phyloP scores from a whole-genome alignment of 2,329 filamentous ascomycete genomes.

The Acrodontium crateriforme region DNA sequence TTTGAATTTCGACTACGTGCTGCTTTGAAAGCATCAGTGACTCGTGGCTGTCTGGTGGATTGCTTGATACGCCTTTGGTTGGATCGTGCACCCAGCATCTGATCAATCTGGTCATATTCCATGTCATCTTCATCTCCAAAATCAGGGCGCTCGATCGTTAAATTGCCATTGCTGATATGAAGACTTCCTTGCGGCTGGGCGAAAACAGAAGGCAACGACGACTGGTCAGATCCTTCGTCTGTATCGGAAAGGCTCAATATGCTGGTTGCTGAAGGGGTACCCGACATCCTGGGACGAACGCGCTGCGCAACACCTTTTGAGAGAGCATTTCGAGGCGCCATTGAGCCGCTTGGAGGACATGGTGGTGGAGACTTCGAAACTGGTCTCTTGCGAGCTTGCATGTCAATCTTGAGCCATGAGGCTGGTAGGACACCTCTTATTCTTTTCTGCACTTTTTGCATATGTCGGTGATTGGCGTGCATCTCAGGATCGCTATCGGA shows the following conservation, averaged over 20 bases:
- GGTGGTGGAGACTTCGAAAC: conserved; percentile 2
- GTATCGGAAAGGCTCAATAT: conserved; percentile 23
- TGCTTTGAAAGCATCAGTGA: conserved; percentile 22
- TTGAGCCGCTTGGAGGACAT: conserved; percentile 1
- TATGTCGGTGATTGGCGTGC: conserved; percentile 18
- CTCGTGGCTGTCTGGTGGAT: conserved; percentile 24
- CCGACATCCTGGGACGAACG: conserved; percentile 1
- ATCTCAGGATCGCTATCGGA: too few species aligned
- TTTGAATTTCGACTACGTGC: background rate
- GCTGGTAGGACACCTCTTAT: conserved; percentile 37
- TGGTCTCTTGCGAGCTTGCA: conserved; percentile 15
- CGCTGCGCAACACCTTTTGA: conserved; percentile 18
- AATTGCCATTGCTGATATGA: conserved; percentile 3
- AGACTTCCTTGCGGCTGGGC: conserved; percentile 3
- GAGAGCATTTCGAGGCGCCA: too few species aligned
- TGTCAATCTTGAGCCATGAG: conserved; percentile 36
- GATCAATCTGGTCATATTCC: conserved; percentile 33
- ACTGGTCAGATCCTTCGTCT: conserved; percentile 12
- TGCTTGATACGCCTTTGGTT: conserved; percentile 6
- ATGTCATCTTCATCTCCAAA: conserved; percentile 24
- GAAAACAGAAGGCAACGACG: background rate
- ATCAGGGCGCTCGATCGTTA: conserved; percentile 1
- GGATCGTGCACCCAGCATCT: conserved; percentile 21
- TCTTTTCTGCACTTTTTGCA: conserved; percentile 25
- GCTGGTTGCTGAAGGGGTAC: conserved; percentile 2